Base-by-base conservation (phyloP, 257 asterid genomes). In the Perilla frutescens region DNA sequence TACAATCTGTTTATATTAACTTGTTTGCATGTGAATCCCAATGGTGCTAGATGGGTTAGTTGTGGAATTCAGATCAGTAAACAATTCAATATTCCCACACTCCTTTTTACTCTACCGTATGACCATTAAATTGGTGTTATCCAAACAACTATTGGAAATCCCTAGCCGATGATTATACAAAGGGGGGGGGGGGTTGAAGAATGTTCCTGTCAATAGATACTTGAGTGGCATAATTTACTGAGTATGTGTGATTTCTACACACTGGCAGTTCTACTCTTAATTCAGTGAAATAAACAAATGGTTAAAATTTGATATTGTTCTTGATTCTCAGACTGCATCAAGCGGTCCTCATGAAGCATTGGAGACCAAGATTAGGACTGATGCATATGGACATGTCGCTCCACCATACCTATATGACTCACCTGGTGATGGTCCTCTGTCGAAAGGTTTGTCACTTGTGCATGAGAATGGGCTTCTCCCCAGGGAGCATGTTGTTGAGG, bases 381-480 rank as follows among this genome's bases (percentile, higher is more conserved):
- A 82, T 34, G 73, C 76, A 15, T 78, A 80, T 77, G 87, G 87
- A 56, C 87, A 76, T 55, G 85, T 56, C 53, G 75, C 78, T 20
- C 71, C 74, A 37, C 39, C 84, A 40, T 74, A 71, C 70, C 66
- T 66, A 13, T 76, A 74, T 20, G 84, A 84, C 44, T 71, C 82
- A 4, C 78, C 81, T 58, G 64, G 60, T 31, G 81, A 80, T 78
- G 87, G 80, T 71, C 78, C 79, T 44, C 47, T 83, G 56, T 64
- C 87, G 36, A 94, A 86, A 81, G 55, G 70, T 41, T 57, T 72
- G 78, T 53, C 96, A 34, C 62, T 72, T 66, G 39, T 68, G 82
- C 90, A 85, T 69, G 91, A 79, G 71, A 92, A 87, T 68, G 96
- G 92, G 69, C 83, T 85, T 86, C 66, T 80, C 75, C 79, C 91